phyloP scores from a whole-genome alignment of 768 basidiomycete species.

The Mrakia hoshinonis region DNA sequence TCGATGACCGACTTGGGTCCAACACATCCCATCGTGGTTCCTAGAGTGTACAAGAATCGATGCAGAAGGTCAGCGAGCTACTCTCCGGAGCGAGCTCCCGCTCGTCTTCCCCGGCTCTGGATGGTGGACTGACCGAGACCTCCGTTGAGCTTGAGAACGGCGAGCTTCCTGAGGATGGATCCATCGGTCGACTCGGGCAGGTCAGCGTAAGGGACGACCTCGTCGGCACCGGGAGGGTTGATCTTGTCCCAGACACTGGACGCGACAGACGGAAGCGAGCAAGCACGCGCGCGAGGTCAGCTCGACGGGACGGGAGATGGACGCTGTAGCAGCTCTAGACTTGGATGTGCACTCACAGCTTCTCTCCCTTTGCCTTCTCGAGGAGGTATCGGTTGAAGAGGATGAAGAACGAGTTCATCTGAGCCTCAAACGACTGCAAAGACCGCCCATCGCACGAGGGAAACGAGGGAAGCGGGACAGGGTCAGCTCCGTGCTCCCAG shows the following conservation, averaged over 20 bases:
- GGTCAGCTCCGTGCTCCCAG: no score
- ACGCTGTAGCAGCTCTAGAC: no score
- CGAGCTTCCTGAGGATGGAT: conserved; percentile 77
- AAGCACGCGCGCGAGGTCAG: neutral
- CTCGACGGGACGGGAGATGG: neutral
- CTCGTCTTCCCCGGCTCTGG: conserved; percentile 42
- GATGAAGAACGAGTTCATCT: conserved; percentile 94
- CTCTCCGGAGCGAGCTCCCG: neutral
- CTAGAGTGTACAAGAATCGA: neutral
- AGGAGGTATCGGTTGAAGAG: conserved; percentile 90
- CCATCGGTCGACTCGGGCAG: conserved; percentile 56
- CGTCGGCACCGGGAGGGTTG: conserved; percentile 73
- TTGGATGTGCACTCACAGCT: conserved; percentile 55
- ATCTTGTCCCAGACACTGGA: conserved; percentile 79
- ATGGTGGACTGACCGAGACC: conserved; percentile 83
- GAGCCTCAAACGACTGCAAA: conserved; percentile 71
- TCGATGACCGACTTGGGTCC: conserved; percentile 86
- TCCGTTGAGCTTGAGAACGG: conserved; percentile 90
- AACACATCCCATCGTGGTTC: conserved; percentile 44
- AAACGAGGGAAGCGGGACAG: neutral
- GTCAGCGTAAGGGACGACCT: conserved; percentile 71
- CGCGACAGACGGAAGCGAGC: neutral
- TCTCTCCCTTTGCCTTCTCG: conserved; percentile 74
- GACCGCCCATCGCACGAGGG: neutral
- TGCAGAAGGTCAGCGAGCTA: neutral